phyloP scores from a whole-genome alignment of 257 asterid genomes.

The Capsicum rhomboideum region DNA sequence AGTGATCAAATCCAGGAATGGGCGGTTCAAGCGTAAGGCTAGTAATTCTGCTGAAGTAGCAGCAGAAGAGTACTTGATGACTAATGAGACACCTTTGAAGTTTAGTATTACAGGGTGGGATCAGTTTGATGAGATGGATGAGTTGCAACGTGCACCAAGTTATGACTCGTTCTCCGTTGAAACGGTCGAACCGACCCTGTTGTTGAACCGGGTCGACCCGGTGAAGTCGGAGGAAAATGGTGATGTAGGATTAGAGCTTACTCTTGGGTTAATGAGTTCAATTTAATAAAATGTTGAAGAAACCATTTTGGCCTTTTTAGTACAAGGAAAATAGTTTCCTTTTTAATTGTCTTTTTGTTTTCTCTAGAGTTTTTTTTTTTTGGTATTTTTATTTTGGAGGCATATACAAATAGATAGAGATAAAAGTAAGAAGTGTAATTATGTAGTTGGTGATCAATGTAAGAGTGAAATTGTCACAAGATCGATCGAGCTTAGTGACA shows the following conservation, averaged over 20 bases:
- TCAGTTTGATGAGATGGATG: not conserved
- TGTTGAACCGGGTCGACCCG: slow-evolving; percentile 18
- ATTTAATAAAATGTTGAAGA: not conserved
- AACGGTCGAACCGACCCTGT: slow-evolving; percentile 48
- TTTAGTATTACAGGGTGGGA: slow-evolving; percentile 77
- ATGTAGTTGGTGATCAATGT: not conserved
- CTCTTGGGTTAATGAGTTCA: slow-evolving; percentile 22
- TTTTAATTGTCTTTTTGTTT: not conserved
- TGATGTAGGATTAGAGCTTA: slow-evolving; percentile 44
- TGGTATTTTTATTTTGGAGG: not conserved
- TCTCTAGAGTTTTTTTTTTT: not conserved
- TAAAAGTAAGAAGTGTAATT: not conserved
- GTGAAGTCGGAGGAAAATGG: slow-evolving; percentile 25
- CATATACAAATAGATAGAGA: not conserved
- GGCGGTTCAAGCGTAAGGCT: slow-evolving; percentile 34
- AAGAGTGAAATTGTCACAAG: not conserved
- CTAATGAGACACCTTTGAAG: slow-evolving; percentile 25
- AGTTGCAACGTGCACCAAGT: slow-evolving; percentile 34
- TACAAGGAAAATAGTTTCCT: slow-evolving; percentile 12
- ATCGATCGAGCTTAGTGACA: not conserved
- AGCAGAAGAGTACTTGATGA: not conserved
- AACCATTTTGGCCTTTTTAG: not conserved
- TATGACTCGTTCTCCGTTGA: slow-evolving; percentile 58
- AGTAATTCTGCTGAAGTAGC: not conserved
- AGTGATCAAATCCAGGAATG: slow-evolving; percentile 27